A percentile compares a stretch with the other conserved stretches of the same genome.
phyloP scores from a whole-genome alignment of 352 stramenopile species.

The Phytophthora boehmeriae region DNA sequence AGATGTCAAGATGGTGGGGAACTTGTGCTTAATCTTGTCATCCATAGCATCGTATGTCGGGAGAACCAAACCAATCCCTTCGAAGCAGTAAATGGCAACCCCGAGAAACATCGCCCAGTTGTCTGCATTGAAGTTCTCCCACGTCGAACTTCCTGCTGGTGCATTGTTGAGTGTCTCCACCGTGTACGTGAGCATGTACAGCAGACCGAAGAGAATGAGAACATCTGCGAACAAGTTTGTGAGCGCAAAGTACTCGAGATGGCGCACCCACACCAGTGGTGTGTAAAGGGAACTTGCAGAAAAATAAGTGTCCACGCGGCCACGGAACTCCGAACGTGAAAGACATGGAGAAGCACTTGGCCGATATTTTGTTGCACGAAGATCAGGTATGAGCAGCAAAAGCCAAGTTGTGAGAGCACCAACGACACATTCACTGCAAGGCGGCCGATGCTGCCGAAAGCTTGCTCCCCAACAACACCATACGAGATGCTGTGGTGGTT shows the following conservation, averaged over 20 bases:
- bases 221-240: slow-evolving; percentile 64
- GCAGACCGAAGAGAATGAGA: slow-evolving; percentile 56
- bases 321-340: slow-evolving; percentile 38
- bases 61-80: slow-evolving; percentile 62
- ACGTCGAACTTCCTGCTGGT: slow-evolving; percentile 32
- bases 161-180: slow-evolving; percentile 38
- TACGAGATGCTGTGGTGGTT: slow-evolving; percentile 49
- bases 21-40: slow-evolving; percentile 55
- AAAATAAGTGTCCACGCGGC: slow-evolving; percentile 60
- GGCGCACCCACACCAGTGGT: slow-evolving; percentile 63
- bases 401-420: slow-evolving; percentile 67
- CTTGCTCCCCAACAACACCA: slow-evolving; percentile 49
- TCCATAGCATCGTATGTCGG: slow-evolving; percentile 68
- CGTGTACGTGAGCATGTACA: slow-evolving; percentile 59
- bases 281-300: slow-evolving; percentile 67
- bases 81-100: slow-evolving; percentile 67
- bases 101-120: slow-evolving; percentile 68
- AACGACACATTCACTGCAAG: slow-evolving; percentile 65
- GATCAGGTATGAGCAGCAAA: slow-evolving; percentile 77
- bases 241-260: slow-evolving; percentile 68
- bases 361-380: slow-evolving; percentile 74
- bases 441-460: slow-evolving; percentile 45
- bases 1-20: slow-evolving; percentile 49
- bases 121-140: slow-evolving; percentile 62
- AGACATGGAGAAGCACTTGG: slow-evolving; percentile 55